Percentiles rank a stretch among this genome's conserved stretches.
phyloP scores from a whole-genome alignment of 352 stramenopile species.

The Phytophthora ohioensis region DNA sequence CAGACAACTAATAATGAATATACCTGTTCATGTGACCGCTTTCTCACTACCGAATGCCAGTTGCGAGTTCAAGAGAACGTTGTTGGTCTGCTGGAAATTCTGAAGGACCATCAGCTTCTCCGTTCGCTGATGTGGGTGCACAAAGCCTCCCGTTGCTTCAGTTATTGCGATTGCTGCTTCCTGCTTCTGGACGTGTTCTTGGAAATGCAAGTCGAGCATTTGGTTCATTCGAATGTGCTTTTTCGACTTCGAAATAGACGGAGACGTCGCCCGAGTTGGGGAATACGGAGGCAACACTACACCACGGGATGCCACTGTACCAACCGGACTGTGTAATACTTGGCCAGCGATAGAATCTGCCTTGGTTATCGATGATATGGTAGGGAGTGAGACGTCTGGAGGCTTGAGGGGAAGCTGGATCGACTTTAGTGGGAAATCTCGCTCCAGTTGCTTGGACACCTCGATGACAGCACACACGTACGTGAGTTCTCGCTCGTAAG shows the following conservation, averaged over 20 bases:
- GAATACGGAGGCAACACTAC: constrained; percentile 39
- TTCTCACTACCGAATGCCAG: constrained; percentile 36
- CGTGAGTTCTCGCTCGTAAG: constrained; percentile 66
- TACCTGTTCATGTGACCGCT: constrained; percentile 18
- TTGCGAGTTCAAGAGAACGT: constrained; percentile 50
- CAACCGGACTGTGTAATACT: not conserved
- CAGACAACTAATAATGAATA: constrained; percentile 33
- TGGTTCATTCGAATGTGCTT: constrained; percentile 43
- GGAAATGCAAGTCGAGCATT: constrained; percentile 57
- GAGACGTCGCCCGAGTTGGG: constrained; percentile 2
- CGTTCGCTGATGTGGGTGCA: constrained; percentile 13
- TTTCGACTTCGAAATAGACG: constrained; percentile 18
- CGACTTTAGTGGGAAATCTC: constrained; percentile 26
- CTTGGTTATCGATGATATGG: constrained; percentile 32
- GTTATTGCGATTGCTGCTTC: constrained; percentile 26
- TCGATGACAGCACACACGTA: constrained; percentile 67
- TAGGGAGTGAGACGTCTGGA: constrained; percentile 40
- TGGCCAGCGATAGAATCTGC: not conserved
- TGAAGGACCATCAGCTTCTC: constrained; percentile 52
- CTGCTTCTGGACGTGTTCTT: constrained; percentile 43
- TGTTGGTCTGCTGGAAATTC: constrained; percentile 60
- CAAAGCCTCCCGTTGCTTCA: constrained; percentile 24
- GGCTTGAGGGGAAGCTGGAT: constrained; percentile 16
- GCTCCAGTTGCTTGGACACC: constrained; percentile 37
- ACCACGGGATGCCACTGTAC: constrained; percentile 9